A percentile compares a stretch with the other conserved stretches of the same genome.
phyloP scores from a whole-genome alignment of 495 filamentous ascomycete species.

The Hypomontagnella submonticulosa region DNA sequence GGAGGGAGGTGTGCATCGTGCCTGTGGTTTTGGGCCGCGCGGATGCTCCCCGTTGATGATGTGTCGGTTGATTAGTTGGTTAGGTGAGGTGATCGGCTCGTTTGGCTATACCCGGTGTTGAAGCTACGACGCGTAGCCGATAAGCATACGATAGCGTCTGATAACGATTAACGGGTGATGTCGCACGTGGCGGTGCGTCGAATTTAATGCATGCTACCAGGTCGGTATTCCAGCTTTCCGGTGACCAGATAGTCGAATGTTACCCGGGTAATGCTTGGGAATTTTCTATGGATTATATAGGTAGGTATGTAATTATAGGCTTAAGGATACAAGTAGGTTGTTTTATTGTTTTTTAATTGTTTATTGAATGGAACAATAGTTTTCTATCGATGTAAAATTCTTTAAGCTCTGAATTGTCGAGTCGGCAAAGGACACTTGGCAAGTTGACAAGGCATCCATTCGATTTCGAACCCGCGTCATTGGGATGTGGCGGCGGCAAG shows the following conservation, averaged over 20 bases:
- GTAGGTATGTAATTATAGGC: background rate
- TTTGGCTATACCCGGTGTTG: background rate
- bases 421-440: conserved; percentile 16
- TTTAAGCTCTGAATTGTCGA: background rate
- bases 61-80: background rate
- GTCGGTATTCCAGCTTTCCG: too few species aligned
- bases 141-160: too few species aligned
- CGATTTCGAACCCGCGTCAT: background rate
- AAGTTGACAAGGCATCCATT: background rate
- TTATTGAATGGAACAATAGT: background rate
- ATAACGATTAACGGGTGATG: too few species aligned
- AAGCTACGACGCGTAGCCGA: too few species aligned
- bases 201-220: too few species aligned
- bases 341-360: background rate
- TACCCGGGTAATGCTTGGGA: background rate
- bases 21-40: background rate
- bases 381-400: too few species aligned
- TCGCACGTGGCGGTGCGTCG: too few species aligned
- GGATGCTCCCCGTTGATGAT: background rate
- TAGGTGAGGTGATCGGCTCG: background rate
- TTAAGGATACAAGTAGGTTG: background rate
- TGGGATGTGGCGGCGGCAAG: conserved; percentile 1
- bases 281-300: background rate
- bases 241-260: background rate
- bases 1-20: conserved; percentile 2